A percentile compares a stretch with the other conserved stretches of the same genome.
Conservation (phyloP, 1,284 basidiomycete genomes). For the Pascua guehoae region DNA sequence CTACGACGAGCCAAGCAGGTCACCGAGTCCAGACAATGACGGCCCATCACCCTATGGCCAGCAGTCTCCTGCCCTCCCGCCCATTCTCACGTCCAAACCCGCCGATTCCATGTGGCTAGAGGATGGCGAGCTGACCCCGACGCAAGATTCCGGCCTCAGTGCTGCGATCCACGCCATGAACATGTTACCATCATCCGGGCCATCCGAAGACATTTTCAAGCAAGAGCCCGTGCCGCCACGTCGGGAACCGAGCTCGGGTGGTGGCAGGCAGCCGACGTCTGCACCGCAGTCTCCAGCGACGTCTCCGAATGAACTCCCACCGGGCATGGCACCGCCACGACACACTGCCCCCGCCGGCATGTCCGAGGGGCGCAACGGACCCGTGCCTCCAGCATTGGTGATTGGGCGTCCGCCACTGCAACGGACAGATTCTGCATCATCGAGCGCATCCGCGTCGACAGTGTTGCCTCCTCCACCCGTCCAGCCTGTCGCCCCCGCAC, state of each 20-base stretch:
- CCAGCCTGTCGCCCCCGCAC: constrained; percentile 4
- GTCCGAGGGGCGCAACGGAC: constrained; percentile 17
- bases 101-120: constrained; percentile 32
- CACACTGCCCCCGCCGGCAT: constrained; percentile 25
- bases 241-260: constrained; percentile 4
- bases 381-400: constrained; percentile 17
- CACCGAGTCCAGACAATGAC: constrained; percentile 31
- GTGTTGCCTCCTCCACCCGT: constrained; percentile 19
- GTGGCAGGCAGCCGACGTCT: too few relatives aligned
- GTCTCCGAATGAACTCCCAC: constrained; percentile 21
- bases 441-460: constrained; percentile 4
- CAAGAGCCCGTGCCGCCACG: constrained; percentile 1
- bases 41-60: background rate
- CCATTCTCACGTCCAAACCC: constrained; percentile 15
- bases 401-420: constrained; percentile 29
- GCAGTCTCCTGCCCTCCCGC: constrained; percentile 23
- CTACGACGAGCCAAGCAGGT: constrained; percentile 48
- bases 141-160: constrained; percentile 35
- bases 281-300: background rate
- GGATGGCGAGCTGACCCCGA: constrained; percentile 36
- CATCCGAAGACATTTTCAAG: constrained; percentile 12
- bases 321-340: constrained; percentile 37
- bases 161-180: constrained; percentile 16
- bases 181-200: constrained; percentile 1
- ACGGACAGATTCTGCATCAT: constrained; percentile 28